These are phyloP conservation scores for Cercospora zeae-maydis DNA, from an alignment of 2,329 filamentous ascomycete genomes.

Conservation along the genomic window DNA sequence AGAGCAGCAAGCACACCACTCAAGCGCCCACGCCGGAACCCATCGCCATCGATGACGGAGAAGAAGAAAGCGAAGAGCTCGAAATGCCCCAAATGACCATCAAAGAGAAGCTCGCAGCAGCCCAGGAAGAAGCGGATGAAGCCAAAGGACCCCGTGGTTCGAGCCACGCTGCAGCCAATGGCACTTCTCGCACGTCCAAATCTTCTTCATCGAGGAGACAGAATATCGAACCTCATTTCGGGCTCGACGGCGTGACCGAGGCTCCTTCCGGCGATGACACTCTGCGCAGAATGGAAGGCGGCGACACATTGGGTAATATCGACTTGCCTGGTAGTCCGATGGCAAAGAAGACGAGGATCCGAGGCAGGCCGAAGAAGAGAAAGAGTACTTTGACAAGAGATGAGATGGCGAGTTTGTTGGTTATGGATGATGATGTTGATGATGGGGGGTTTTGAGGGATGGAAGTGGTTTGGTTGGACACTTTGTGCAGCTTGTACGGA, in stretches of 20 bases:
- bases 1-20: constrained; percentile 13
- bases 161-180: background rate
- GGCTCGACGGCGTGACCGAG: constrained; percentile 29
- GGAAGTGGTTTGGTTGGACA: background rate
- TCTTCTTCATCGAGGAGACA: background rate
- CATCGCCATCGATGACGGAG: constrained; percentile 29
- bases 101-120: constrained; percentile 47
- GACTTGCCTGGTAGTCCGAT: constrained; percentile 34
- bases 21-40: background rate
- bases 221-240: constrained; percentile 13
- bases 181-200: constrained; percentile 1
- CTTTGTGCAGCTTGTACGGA: background rate
- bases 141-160: constrained; percentile 35
- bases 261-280: constrained; percentile 24
- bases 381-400: constrained; percentile 72
- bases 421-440: constrained; percentile 15
- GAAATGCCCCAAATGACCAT: constrained; percentile 38
- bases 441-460: background rate
- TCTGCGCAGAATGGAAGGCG: constrained; percentile 15
- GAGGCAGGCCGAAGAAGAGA: constrained; percentile 59
- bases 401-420: constrained; percentile 62
- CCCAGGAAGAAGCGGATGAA: constrained; percentile 45
- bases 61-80: constrained; percentile 35
- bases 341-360: constrained; percentile 47
- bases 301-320: constrained; percentile 39